Base-by-base conservation (phyloP, 75 land plant species). In the Gnetum montanum region DNA sequence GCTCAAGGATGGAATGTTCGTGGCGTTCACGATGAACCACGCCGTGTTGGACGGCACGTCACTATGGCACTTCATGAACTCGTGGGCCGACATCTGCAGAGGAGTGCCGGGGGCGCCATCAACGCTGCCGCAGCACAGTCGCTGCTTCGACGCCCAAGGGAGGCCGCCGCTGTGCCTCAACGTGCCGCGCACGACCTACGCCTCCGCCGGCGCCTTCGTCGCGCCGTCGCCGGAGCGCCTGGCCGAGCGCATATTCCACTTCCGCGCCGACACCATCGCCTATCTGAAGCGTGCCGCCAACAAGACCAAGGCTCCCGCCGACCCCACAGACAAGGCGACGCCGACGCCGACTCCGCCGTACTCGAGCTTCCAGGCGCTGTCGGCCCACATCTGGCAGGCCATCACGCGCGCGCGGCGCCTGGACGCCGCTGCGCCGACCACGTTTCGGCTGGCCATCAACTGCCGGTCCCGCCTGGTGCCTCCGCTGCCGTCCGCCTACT, bases 21-120 rank as follows among this genome's bases (percentile, higher is more conserved):
- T 85, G 2, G 85, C 75, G 2, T 78, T 71, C 57, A 73, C 86
- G 3, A 71, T 82, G 68, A 81, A 82, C 68, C 89, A 85, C 50
- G 79, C 77, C 7, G 44, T 78, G 37, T 60, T 82, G 0, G 89
- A 85, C 52, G 89, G 89, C 0, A 65, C 70, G 3, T 62, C 86
- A 49, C 78, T 85, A 30, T 78, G 85, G 89, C 89, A 85, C 31
- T 85, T 85, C 79, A 78, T 46, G 11, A 52, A 33, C 25, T 31
- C 34, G 16, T 52, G 55, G 55, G 24, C 55, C 0, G 31, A 52
- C 19, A 0, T 52, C 7, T 52, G 55, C 35, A 4, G 35, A 2
- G 55, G n/a, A 30, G 3, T 62, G 8, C 4, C 66, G 24, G 8
- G 65, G 35, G 3, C 68, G 30, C 35, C 66, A 31, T 45, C 77